Percentiles rank a stretch among this genome's conserved stretches.
phyloP scores from a whole-genome alignment of 331 rosid species.

The Quercus phellos region DNA sequence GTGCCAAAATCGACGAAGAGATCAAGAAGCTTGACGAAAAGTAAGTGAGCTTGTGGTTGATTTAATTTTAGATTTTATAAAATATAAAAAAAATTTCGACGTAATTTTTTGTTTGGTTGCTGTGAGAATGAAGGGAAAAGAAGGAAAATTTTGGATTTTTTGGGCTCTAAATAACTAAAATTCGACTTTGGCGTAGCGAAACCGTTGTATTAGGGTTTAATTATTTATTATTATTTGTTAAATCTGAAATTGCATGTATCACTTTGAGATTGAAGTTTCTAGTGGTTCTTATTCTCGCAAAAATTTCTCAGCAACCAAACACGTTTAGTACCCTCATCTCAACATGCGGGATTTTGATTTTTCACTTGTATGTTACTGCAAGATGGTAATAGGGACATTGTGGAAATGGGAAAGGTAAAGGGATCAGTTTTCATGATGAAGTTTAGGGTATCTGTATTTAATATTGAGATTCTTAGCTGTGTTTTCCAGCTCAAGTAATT shows the following conservation, averaged over 20 bases:
- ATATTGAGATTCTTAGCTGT: neutral
- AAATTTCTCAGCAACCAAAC: neutral
- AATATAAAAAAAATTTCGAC: neutral
- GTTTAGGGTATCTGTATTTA: neutral
- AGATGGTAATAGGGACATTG: neutral
- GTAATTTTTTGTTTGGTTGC: neutral
- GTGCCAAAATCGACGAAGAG: conserved; percentile 65
- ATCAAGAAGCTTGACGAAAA: conserved; percentile 81
- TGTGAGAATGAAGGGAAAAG: neutral
- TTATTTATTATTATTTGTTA: neutral
- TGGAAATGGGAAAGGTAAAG: neutral
- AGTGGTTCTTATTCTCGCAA: neutral
- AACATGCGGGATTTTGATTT: neutral
- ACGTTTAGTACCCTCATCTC: neutral
- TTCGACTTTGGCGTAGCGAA: neutral
- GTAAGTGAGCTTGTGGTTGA: conserved; percentile 66
- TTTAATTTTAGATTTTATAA: no score
- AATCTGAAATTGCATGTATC: neutral
- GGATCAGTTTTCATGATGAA: neutral
- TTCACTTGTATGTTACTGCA: no score
- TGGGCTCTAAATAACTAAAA: neutral
- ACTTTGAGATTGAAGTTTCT: conserved; percentile 8
- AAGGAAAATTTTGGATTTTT: neutral
- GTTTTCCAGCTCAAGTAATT: neutral
- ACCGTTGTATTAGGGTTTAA: neutral